Conservation (phyloP, 2,329 filamentous ascomycete species). For the Fusarium nelsonii region DNA sequence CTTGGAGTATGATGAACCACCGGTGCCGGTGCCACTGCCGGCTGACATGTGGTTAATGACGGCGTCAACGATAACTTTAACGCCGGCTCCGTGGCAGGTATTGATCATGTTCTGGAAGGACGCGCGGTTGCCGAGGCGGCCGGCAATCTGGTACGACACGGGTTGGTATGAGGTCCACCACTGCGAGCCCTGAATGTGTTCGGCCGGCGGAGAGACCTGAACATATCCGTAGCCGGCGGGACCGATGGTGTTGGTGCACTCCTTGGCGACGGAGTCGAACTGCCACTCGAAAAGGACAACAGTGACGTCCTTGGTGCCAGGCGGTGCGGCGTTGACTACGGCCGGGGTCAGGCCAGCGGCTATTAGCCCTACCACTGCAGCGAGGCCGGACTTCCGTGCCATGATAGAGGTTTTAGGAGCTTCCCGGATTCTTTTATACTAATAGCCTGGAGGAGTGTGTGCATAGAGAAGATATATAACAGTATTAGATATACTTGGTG, state of each 20-base stretch:
- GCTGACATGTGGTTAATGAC: neutral
- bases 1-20: neutral
- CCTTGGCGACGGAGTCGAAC: neutral
- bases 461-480: no score
- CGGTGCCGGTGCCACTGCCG: neutral
- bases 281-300: neutral
- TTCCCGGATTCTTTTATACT: neutral
- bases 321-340: neutral
- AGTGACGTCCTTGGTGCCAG: neutral
- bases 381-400: neutral
- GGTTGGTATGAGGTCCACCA: neutral
- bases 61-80: neutral
- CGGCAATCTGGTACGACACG: neutral
- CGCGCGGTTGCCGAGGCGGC: neutral
- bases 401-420: neutral
- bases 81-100: neutral
- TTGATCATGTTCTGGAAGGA: neutral
- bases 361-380: neutral
- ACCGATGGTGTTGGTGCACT: neutral
- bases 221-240: neutral
- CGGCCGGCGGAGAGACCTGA: neutral
- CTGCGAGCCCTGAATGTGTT: neutral
- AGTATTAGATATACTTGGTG: no score
- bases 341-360: neutral
- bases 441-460: neutral